Evolutionary conservation across 2,329 filamentous ascomycete species (phyloP).

Genomic region (Ambrosiella cleistominuta): DNA sequence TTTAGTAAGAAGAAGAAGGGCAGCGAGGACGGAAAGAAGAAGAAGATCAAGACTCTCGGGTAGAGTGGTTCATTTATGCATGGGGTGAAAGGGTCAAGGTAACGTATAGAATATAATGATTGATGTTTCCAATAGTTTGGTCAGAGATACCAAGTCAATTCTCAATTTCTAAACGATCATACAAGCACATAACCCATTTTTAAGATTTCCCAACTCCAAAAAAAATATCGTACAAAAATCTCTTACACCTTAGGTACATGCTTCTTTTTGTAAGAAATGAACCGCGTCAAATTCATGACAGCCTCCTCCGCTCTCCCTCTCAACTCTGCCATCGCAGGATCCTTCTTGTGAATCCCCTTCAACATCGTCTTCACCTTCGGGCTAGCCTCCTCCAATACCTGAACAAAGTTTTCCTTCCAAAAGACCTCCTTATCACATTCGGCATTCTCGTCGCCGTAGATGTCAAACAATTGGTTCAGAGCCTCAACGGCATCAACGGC

Average conservation of each 20-base stretch:
- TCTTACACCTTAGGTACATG: constrained; percentile 24
- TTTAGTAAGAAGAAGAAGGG: constrained; percentile 61
- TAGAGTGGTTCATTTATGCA: constrained; percentile 20
- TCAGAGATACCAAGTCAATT: no score
- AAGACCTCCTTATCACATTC: constrained; percentile 45
- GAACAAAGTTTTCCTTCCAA: constrained; percentile 42
- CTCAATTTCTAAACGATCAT: neutral
- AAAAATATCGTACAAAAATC: neutral
- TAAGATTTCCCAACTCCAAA: neutral
- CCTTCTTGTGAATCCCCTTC: constrained; percentile 43
- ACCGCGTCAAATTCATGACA: constrained; percentile 40
- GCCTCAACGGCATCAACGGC: constrained; percentile 44
- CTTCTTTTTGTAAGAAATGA: constrained; percentile 48
- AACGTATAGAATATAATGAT: neutral
- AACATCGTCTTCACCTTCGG: constrained; percentile 38
- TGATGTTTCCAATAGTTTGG: neutral
- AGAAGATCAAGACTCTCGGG: constrained; percentile 47
- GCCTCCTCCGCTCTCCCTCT: constrained; percentile 42
- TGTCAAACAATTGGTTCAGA: constrained; percentile 48
- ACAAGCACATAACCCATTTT: neutral
- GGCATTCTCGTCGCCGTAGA: constrained; percentile 44
- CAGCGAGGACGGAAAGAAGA: constrained; percentile 35
- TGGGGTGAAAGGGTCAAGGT: neutral
- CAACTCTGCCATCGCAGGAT: constrained; percentile 31
- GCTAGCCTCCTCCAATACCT: constrained; percentile 36